A percentile compares a stretch with the other conserved stretches of the same genome.
phyloP scores from a whole-genome alignment of 441 rosid species.

The Biscutella laevigata region DNA sequence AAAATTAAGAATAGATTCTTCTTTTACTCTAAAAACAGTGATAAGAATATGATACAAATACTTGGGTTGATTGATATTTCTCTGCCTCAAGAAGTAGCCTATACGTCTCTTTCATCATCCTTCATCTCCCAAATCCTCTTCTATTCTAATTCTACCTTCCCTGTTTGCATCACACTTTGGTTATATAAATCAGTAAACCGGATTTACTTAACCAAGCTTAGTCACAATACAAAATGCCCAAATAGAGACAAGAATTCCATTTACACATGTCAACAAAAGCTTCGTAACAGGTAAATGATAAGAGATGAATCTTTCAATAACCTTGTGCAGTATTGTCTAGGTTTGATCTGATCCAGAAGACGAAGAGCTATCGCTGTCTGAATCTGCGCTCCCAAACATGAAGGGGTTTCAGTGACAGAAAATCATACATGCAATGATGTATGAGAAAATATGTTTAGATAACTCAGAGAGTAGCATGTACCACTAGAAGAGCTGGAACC shows the following conservation, averaged over 20 bases:
- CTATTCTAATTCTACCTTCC: too few species aligned
- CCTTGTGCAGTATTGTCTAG: slow-evolving; percentile 13
- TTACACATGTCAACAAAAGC: not conserved
- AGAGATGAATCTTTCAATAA: too few species aligned
- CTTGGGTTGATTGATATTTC: not conserved
- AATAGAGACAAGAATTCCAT: too few species aligned
- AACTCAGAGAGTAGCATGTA: slow-evolving; percentile 19
- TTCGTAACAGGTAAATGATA: too few species aligned
- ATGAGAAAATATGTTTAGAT: not conserved
- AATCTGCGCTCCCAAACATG: slow-evolving; percentile 47
- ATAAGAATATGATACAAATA: slow-evolving; percentile 22
- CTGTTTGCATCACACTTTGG: slow-evolving; percentile 17
- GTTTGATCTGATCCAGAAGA: slow-evolving; percentile 74
- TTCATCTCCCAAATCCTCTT: not conserved
- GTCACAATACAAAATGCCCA: too few species aligned
- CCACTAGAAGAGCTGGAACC: slow-evolving; percentile 96
- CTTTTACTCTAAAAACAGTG: too few species aligned
- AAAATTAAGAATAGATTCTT: slow-evolving; percentile 7
- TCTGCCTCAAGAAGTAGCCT: slow-evolving; percentile 21
- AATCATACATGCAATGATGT: not conserved
- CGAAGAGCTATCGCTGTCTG: slow-evolving; percentile 93
- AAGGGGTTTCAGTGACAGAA: not conserved
- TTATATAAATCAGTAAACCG: not conserved
- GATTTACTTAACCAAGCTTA: not conserved
- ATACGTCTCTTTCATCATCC: slow-evolving; percentile 16